Evolutionary conservation across 768 basidiomycete species (phyloP).

Genomic region (Leccinum fibrillosum): DNA sequence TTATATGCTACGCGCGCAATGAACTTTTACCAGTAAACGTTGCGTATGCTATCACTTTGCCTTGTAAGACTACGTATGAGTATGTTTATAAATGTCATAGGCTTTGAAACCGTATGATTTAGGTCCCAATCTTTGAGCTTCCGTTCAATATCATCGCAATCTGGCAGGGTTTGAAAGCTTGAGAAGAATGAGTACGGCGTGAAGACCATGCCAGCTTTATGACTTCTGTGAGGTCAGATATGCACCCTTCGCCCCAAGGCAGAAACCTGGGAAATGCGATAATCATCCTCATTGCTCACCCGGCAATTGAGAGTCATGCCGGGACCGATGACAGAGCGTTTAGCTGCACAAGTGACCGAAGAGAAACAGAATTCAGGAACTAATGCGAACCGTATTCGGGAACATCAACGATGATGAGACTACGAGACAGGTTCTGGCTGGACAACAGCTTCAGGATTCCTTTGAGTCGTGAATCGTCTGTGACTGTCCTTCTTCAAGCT

Average conservation of each 20-base stretch:
- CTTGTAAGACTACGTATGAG: slow-evolving; percentile 20
- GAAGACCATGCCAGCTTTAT: background rate
- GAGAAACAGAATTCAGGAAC: background rate
- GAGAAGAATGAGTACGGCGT: background rate
- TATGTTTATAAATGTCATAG: slow-evolving; percentile 18
- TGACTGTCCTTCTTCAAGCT: background rate
- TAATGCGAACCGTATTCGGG: background rate
- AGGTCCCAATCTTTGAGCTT: background rate
- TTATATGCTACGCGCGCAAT: slow-evolving; percentile 16
- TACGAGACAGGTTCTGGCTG: background rate
- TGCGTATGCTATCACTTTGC: slow-evolving; percentile 17
- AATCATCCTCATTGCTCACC: background rate
- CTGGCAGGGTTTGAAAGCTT: background rate
- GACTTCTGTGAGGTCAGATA: background rate
- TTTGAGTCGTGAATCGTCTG: background rate
- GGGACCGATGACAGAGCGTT: background rate
- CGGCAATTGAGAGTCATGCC: background rate
- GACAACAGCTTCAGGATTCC: background rate
- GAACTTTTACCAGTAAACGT: background rate
- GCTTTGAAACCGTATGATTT: background rate
- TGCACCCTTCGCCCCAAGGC: background rate
- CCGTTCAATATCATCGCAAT: background rate
- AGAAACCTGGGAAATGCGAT: background rate
- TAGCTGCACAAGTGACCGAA: background rate
- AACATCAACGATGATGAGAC: background rate